Percentiles rank a stretch among this genome's conserved stretches.
phyloP scores from a whole-genome alignment of 2,329 filamentous ascomycete genomes.

The Teratosphaeria nubilosa region DNA sequence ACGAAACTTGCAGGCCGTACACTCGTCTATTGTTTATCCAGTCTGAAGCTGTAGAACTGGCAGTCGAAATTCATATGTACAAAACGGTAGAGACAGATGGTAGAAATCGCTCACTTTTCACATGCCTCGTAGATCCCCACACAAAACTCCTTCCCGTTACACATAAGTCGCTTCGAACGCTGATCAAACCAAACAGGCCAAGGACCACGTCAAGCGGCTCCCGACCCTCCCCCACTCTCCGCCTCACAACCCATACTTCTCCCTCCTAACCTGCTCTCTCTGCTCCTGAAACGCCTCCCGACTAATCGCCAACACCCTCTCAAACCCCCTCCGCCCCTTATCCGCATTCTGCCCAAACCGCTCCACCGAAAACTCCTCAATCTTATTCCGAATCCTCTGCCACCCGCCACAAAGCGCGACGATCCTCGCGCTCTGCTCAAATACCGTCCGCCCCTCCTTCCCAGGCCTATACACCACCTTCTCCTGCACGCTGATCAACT shows the following conservation, averaged over 20 bases:
- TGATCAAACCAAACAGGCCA: neutral
- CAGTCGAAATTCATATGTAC: neutral
- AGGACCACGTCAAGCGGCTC: neutral
- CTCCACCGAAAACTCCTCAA: slow-evolving; percentile 83
- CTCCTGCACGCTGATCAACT: slow-evolving; percentile 84
- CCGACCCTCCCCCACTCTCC: neutral
- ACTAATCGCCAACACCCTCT: slow-evolving; percentile 88
- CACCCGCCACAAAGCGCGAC: slow-evolving; percentile 92
- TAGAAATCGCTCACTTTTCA: neutral
- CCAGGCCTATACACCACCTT: slow-evolving; percentile 50
- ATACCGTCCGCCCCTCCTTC: slow-evolving; percentile 55
- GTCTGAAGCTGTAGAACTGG: neutral
- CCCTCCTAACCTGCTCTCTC: slow-evolving; percentile 44
- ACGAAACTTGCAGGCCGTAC: neutral
- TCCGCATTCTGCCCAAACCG: slow-evolving; percentile 85
- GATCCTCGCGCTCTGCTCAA: slow-evolving; percentile 83
- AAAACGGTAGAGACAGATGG: neutral
- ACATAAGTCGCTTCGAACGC: neutral
- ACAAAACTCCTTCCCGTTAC: neutral
- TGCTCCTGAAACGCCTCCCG: slow-evolving; percentile 86
- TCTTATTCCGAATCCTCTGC: slow-evolving; percentile 92
- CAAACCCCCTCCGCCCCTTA: slow-evolving; percentile 88
- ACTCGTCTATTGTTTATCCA: neutral
- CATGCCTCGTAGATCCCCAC: neutral
- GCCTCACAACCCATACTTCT: slow-evolving; percentile 1